A percentile compares a stretch with the other conserved stretches of the same genome.
Evolutionary conservation across 495 filamentous ascomycete species (phyloP).

Genomic region (Hyaloscypha bicolor): DNA sequence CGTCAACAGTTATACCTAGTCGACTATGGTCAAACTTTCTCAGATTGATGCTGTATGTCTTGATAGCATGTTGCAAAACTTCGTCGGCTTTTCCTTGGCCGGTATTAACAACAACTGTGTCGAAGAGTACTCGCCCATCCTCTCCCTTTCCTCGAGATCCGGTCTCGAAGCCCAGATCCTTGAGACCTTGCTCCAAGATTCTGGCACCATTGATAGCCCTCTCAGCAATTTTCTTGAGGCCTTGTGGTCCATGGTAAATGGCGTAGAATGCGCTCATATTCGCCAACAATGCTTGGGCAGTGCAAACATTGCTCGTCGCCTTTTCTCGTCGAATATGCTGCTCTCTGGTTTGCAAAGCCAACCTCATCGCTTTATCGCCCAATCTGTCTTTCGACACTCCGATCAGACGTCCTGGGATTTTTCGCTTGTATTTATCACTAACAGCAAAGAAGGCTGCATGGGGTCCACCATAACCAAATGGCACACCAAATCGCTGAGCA

Average conservation of each 20-base stretch:
- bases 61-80: slow-evolving; percentile 52
- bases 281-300: slow-evolving; percentile 90
- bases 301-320: slow-evolving; percentile 98
- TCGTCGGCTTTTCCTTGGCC: slow-evolving; percentile 49
- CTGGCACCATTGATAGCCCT: slow-evolving; percentile 70
- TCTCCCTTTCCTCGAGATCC: slow-evolving; percentile 56
- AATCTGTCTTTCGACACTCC: slow-evolving; percentile 92
- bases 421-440: slow-evolving; percentile 89
- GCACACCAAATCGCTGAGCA: slow-evolving; percentile 93
- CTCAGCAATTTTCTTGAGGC: slow-evolving; percentile 84
- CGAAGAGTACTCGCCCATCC: slow-evolving; percentile 65
- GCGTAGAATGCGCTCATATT: slow-evolving; percentile 99
- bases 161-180: slow-evolving; percentile 65
- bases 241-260: slow-evolving; percentile 91
- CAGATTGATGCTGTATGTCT: slow-evolving; percentile 61
- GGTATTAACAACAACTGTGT: slow-evolving; percentile 76
- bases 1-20: slow-evolving; percentile 72
- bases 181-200: slow-evolving; percentile 67
- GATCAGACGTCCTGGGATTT: slow-evolving; percentile 91
- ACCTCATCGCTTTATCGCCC: slow-evolving; percentile 79
- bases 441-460: slow-evolving; percentile 98
- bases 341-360: slow-evolving; percentile 93
- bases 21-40: slow-evolving; percentile 60
- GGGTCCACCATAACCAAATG: slow-evolving; percentile 91
- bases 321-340: slow-evolving; percentile 98